A percentile compares a stretch with the other conserved stretches of the same genome.
Evolutionary conservation across 2,329 filamentous ascomycete genomes (phyloP).

Genomic region (Macrophomina pseudophaseolina): DNA sequence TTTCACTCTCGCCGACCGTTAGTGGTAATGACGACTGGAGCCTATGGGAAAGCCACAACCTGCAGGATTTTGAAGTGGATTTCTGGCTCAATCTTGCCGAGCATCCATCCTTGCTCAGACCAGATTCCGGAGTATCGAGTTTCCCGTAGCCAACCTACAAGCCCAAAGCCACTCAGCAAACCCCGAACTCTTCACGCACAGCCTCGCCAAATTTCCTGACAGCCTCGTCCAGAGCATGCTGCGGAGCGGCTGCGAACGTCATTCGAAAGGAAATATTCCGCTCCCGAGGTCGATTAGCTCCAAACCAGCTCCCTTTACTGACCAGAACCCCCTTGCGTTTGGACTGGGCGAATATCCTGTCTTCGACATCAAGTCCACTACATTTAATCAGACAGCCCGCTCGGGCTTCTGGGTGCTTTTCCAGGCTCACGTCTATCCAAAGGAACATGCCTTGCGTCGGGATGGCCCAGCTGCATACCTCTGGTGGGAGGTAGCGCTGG

Average conservation of each 20-base stretch:
- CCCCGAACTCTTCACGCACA: not conserved
- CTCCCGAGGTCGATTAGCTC: not conserved
- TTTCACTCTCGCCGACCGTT: not conserved
- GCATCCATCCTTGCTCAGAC: not conserved
- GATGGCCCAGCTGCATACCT: conserved; percentile 32
- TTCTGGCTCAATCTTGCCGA: conserved; percentile 18
- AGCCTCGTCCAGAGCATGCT: conserved; percentile 3
- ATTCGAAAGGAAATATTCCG: not conserved
- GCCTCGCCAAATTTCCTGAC: conserved; percentile 6
- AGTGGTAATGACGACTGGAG: not conserved
- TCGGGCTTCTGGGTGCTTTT: not conserved
- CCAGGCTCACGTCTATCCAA: conserved; percentile 29
- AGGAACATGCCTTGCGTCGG: conserved; percentile 37
- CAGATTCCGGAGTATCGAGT: no score
- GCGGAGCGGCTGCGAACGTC: conserved; percentile 26
- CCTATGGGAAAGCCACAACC: not conserved
- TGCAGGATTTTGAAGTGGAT: not conserved
- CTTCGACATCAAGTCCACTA: conserved; percentile 29
- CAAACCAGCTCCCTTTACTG: conserved; percentile 34
- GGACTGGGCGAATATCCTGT: conserved; percentile 29
- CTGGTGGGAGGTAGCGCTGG: conserved; percentile 30
- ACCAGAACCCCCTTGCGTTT: conserved; percentile 30
- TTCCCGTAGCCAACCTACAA: no score
- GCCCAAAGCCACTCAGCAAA: no score
- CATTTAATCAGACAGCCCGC: not conserved